Percentiles rank a stretch among this genome's conserved stretches.
Evolutionary conservation across 2,329 filamentous ascomycete species (phyloP).

Genomic region (Sarocladium oryzae): DNA sequence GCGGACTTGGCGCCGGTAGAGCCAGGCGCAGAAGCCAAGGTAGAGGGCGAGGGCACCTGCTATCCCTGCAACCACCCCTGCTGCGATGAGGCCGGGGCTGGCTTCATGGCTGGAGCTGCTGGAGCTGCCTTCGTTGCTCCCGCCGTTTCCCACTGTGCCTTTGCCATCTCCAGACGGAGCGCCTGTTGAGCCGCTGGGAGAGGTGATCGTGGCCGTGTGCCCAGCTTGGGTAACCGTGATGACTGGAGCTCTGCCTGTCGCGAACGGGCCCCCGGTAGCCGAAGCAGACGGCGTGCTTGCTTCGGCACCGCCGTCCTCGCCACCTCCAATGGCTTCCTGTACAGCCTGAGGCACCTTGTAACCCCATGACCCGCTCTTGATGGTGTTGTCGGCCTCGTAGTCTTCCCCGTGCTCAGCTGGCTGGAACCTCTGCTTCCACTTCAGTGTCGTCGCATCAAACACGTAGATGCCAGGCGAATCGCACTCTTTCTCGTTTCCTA

Average conservation of each 20-base stretch:
- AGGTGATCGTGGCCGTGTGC: slow-evolving; percentile 37
- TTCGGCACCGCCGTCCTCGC: slow-evolving; percentile 46
- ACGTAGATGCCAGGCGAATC: slow-evolving; percentile 57
- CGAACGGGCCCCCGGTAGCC: slow-evolving; percentile 62
- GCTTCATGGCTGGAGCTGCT: slow-evolving; percentile 7
- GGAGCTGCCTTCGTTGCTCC: slow-evolving; percentile 24
- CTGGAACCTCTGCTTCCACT: slow-evolving; percentile 52
- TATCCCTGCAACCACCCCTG: slow-evolving; percentile 56
- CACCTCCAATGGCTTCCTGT: slow-evolving; percentile 43
- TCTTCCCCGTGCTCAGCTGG: slow-evolving; percentile 53
- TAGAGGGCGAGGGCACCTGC: slow-evolving; percentile 56
- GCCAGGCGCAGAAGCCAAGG: slow-evolving; percentile 64
- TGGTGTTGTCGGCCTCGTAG: slow-evolving; percentile 41
- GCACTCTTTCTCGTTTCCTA: slow-evolving; percentile 42
- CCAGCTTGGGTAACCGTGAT: slow-evolving; percentile 57
- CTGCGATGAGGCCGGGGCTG: slow-evolving; percentile 35
- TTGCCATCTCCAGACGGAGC: slow-evolving; percentile 24
- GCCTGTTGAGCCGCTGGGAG: not conserved
- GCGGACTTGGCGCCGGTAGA: slow-evolving; percentile 64
- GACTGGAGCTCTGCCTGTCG: slow-evolving; percentile 61
- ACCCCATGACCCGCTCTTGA: slow-evolving; percentile 37
- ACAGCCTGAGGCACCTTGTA: slow-evolving; percentile 50
- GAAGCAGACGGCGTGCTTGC: slow-evolving; percentile 38
- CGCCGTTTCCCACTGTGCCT: slow-evolving; percentile 23
- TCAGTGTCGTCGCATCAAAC: slow-evolving; percentile 61